A percentile compares a stretch with the other conserved stretches of the same genome.
These are phyloP conservation scores for Rhodotorula graminis DNA, from an alignment of 768 basidiomycete genomes.

Conservation along the genomic window DNA sequence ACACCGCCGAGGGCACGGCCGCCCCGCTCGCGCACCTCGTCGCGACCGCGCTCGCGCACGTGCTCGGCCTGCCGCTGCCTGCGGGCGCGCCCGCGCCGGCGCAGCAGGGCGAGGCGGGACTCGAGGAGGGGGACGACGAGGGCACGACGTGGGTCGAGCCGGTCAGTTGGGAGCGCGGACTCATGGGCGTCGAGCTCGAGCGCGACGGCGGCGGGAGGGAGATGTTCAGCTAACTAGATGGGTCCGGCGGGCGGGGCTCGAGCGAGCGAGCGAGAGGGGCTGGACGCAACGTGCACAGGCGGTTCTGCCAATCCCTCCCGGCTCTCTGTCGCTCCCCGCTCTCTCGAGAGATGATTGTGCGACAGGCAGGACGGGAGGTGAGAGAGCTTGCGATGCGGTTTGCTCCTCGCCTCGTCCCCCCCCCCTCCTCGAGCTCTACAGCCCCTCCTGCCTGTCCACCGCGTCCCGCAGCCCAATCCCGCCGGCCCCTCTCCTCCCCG, in stretches of 20 bases:
- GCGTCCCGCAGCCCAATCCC: neutral
- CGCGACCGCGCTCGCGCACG: constrained; percentile 13
- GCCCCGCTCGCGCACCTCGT: constrained; percentile 1
- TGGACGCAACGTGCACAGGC: no score
- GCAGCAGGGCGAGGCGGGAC: no score
- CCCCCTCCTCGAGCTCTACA: neutral
- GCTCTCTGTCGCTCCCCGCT: no score
- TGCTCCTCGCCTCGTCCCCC: no score
- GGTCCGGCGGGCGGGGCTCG: neutral
- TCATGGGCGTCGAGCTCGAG: constrained; percentile 27
- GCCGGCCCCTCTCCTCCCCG: neutral
- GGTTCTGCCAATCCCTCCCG: no score
- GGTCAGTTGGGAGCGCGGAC: constrained; percentile 33
- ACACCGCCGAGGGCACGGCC: constrained; percentile 29
- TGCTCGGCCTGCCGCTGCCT: neutral
- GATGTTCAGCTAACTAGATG: constrained; percentile 21
- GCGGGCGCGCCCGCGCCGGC: neutral
- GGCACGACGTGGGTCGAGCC: constrained; percentile 18
- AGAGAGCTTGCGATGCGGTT: no score
- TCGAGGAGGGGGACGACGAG: neutral
- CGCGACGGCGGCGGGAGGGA: constrained; percentile 4
- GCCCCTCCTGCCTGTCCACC: neutral
- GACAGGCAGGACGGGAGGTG: no score
- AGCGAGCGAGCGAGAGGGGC: constrained; percentile 10
- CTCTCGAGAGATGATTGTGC: no score